These are phyloP conservation scores for Cicer pinnatifidum DNA, from an alignment of 306 rosid genomes.

Conservation along the genomic window DNA sequence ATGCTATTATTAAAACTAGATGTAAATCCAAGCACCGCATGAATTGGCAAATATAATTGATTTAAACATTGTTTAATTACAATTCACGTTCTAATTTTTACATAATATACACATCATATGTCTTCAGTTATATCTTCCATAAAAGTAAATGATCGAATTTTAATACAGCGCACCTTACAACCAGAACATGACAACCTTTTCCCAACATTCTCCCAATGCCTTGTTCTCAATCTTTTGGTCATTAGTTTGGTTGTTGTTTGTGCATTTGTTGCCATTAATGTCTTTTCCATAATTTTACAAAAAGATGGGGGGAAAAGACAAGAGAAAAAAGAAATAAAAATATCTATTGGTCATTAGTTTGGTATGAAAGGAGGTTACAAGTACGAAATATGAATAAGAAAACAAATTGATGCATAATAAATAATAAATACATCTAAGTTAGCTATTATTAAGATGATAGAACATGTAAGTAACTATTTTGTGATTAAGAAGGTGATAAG, in stretches of 20 bases:
- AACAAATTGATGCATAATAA: constrained; percentile 12
- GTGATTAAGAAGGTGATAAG: constrained; percentile 4
- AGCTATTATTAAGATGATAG: neutral
- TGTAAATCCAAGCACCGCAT: neutral
- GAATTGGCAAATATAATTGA: neutral
- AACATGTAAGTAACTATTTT: neutral
- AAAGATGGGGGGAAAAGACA: neutral
- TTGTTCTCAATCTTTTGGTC: constrained; percentile 1
- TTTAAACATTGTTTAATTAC: neutral
- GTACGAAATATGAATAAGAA: constrained; percentile 1
- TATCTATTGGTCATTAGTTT: neutral
- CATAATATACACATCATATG: neutral
- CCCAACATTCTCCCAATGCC: neutral
- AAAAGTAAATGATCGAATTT: neutral
- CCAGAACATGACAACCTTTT: constrained; percentile 1
- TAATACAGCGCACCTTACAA: constrained; percentile 10
- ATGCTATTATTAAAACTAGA: neutral
- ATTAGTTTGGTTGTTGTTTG: constrained; percentile 4
- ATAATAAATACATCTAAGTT: neutral
- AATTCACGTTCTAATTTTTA: neutral
- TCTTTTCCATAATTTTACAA: neutral
- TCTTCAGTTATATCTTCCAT: constrained; percentile 1
- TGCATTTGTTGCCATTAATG: neutral
- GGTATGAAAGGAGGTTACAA: neutral
- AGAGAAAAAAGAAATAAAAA: neutral